Evolutionary conservation across 331 rosid species (phyloP).

Genomic region (Pyrus hybrid): DNA sequence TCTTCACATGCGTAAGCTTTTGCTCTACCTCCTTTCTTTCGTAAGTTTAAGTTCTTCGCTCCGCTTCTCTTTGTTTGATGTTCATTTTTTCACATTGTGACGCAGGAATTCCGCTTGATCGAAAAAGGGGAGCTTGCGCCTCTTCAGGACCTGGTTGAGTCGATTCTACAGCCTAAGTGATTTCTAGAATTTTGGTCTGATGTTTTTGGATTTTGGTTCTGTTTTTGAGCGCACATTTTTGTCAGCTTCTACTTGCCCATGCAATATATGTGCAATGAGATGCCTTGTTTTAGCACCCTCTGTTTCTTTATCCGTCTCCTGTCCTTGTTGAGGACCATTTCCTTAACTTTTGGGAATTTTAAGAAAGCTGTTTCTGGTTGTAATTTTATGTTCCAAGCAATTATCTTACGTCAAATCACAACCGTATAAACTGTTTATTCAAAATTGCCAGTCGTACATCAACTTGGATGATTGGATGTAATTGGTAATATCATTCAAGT

Average conservation of each 20-base stretch:
- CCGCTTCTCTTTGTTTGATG: background rate
- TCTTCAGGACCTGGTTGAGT: constrained; percentile 70
- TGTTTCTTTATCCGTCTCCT: background rate
- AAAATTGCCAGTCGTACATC: background rate
- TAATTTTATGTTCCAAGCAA: background rate
- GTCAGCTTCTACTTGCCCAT: constrained; percentile 1
- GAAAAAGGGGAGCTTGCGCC: constrained; percentile 82
- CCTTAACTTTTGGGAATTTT: background rate
- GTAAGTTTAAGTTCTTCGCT: background rate
- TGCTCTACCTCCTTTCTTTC: background rate
- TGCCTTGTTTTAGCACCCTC: too few relatives aligned
- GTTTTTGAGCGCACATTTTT: constrained; percentile 23
- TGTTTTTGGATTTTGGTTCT: background rate
- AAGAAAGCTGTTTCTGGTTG: background rate
- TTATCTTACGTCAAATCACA: background rate
- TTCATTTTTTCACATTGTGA: background rate
- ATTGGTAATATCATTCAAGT: background rate
- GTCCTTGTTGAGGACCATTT: background rate
- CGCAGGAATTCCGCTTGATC: constrained; percentile 73
- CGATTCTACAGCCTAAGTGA: constrained; percentile 38
- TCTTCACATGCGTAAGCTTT: constrained; percentile 71
- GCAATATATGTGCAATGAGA: too few relatives aligned
- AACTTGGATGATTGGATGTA: background rate
- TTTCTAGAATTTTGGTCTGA: background rate
- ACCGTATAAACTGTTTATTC: background rate